Evolutionary conservation across 2,329 filamentous ascomycete genomes (phyloP).

Genomic region (Fusarium nematophilum): DNA sequence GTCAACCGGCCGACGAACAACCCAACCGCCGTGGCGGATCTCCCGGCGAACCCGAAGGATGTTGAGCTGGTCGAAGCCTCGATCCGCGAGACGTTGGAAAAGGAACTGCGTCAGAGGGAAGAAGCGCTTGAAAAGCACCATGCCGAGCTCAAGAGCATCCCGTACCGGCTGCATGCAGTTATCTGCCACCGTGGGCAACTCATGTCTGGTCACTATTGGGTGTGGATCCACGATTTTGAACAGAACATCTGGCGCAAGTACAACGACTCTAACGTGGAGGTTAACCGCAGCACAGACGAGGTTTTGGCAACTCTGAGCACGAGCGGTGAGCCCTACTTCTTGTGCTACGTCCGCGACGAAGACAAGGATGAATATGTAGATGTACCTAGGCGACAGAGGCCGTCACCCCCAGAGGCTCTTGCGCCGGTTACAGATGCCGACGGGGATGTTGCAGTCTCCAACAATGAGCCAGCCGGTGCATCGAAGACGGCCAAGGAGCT

Average conservation of each 20-base stretch:
- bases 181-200: constrained; percentile 87
- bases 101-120: constrained; percentile 52
- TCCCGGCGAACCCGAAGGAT: constrained; percentile 18
- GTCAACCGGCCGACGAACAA: constrained; percentile 34
- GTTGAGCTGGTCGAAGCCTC: constrained; percentile 38
- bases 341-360: constrained; percentile 82
- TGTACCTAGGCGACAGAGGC: constrained; percentile 55
- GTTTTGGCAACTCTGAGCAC: constrained; percentile 76
- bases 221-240: constrained; percentile 93
- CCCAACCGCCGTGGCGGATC: neutral
- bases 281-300: constrained; percentile 71
- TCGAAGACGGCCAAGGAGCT: constrained; percentile 8
- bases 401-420: constrained; percentile 19
- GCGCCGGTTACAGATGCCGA: constrained; percentile 36
- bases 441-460: constrained; percentile 36
- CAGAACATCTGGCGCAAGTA: constrained; percentile 89
- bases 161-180: constrained; percentile 89
- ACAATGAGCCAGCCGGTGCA: constrained; percentile 11
- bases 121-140: constrained; percentile 42
- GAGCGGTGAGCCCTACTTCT: constrained; percentile 82
- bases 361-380: constrained; percentile 66
- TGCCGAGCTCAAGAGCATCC: constrained; percentile 69
- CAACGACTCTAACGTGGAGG: constrained; percentile 86
- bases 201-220: constrained; percentile 91
- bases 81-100: constrained; percentile 58